Base-by-base conservation (phyloP, 176 grass and related monocot species). In the Aegilops sharonensis region DNA sequence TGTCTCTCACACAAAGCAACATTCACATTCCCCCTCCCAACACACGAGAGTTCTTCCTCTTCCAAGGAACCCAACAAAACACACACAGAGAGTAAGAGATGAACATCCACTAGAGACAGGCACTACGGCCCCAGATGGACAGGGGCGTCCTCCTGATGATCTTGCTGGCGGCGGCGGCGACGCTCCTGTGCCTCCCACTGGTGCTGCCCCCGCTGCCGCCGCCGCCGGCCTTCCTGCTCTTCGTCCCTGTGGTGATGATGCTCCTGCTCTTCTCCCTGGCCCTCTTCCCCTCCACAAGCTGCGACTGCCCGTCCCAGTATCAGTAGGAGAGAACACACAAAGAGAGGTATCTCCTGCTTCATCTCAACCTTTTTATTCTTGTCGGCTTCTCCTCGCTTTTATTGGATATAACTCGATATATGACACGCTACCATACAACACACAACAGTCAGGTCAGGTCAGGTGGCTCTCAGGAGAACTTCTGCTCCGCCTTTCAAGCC, bases 171-270 rank as follows among this genome's bases (percentile, higher is more conserved):
- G 62, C 82, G 52, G 70, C 89, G 10, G 70, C 57, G 6, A 35
- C 70, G 70, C 84, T 97, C 75, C 91, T 97, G 4, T 78, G 92
- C 54, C 87, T 94, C 25, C 94, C 94, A 23, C 39, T 97, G 81
- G 78, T 89, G 83, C 85, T 94, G 45, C 94, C 94, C 8, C 89
- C 94, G 4, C 78, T 95, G 34, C 83, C 89, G 1, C 94, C 91
- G 4, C 94, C 94, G 6, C 91, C 94, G 0, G 50, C 79, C 9
- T 65, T 88, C 39, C 74, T 97, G 50, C 90, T 97, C 87, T 78
- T 97, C 50, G 18, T 97, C 47, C 89, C 92, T 17, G 91, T 97
- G 48, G 36, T 88, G 63, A 87, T 97, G 83, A 78, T 97, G 79
- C 69, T 94, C 61, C 57, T 97, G 43, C 92, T 94, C 32, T 89